Evolutionary conservation across 2,329 filamentous ascomycete species (phyloP), one percentile per base, ranked within the genome.

Genomic region (Aspergillus ochraceoroseus): DNA sequence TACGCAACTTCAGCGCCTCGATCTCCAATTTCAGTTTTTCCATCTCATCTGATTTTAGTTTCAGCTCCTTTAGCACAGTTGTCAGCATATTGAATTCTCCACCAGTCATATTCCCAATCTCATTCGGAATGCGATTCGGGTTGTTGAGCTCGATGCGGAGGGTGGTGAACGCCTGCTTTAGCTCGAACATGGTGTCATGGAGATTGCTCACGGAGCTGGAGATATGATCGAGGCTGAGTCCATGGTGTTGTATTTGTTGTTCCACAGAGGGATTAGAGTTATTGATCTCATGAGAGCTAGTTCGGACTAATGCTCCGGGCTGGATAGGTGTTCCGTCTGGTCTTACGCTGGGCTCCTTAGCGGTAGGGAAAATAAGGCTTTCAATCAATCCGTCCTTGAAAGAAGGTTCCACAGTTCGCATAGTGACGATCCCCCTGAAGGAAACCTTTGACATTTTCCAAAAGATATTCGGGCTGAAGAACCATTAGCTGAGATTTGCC

Each of bases 361-460:
- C 42, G 17, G 51, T 30, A 3, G 56, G 47, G 14, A 40, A 39
- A 17, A 65, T 41, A 2, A 64, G 40, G 43, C 52, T 52, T 37
- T 64, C 57, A 34, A 65, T 49, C 3, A 56, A 43, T n/a, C 53
- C 59, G 6, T 64, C 59, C 30, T 57, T 60, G 38, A 60, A 65
- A 3, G 57, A 31, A 5, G 63, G 62, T 14, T 65, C 55, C 1
- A 62, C 58, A 3, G 63, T 64, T 38, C 55, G 56, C 63, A 66
- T 66, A 2, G 62, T 63, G 13, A 66, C 59, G 5, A 66, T 63
- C 26, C 65, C 63, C 33, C 63, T 52, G 35, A 65, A 65, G 0
- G 63, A 57, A 2, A 66, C 56, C 33, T 65, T 65, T 4, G 60
- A 55, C 36, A 66, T 48, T 41, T 64, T 66, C 63, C 63, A 66